Evolutionary conservation across 2,329 filamentous ascomycete species (phyloP), one percentile per base, ranked within the genome.

Genomic region (Escovopsis sp.): DNA sequence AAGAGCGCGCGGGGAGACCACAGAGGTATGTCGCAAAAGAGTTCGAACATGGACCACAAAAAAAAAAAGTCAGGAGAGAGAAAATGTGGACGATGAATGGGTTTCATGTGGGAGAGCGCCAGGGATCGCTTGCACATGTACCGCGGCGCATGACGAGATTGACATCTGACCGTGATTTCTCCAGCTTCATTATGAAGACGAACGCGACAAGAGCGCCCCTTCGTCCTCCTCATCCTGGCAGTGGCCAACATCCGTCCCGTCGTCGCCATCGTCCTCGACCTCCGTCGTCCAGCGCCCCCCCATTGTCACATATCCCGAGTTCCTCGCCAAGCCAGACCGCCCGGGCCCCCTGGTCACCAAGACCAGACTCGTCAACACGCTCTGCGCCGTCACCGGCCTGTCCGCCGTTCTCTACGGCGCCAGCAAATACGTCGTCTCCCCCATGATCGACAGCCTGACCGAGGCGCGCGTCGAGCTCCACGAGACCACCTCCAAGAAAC

Each of bases 231-330:
- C 23, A 14, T 21, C 14, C 14, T 17, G 16, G 17, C 25, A 12
- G 14, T 25, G 21, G 21, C 21, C 31, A 17, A 36, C 30, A 31
- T 21, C 30, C 18, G 46, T 39, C 33, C 8, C 36, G 26, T 12
- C 41, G 60, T 37, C 58, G n/a, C n/a, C n/a, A 8, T 25, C 21
- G 3, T 25, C 21, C 4, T 25, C 21, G 3, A 25, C 21, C 7
- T 11, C 11, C 21, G 21, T 25, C 21, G 21, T 11, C 21, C 21
- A 25, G 21, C 72, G 58, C 47, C 57, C 68, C 8, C 74, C 73
- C 12, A 75, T 81, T 43, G 66, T 80, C 47, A 81, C 76, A 23
- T 81, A 79, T 48, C 76, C 76, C 45, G 76, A 81, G 49, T 80
- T 79, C 53, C 67, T 79, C 42, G 65, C 70, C 35, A 71, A 68